Conservation (phyloP, 768 basidiomycete species). For the Coprinopsis sp. region DNA sequence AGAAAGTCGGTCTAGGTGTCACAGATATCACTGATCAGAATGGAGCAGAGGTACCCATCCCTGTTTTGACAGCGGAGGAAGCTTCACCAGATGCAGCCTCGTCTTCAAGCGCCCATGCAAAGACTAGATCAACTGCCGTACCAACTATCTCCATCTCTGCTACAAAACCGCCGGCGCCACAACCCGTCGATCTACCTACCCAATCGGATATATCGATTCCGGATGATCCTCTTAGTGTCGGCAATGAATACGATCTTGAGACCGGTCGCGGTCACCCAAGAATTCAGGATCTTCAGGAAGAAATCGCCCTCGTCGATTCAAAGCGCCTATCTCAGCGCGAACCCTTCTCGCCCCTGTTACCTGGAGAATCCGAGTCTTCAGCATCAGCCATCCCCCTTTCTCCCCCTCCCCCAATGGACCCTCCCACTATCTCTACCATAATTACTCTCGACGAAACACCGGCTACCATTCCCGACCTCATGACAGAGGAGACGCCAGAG, state of each 20-base stretch:
- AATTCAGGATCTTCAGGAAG: constrained; percentile 26
- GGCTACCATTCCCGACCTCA: constrained; percentile 41
- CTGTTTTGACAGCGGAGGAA: constrained; percentile 46
- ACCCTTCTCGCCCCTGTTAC: constrained; percentile 19
- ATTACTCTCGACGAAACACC: constrained; percentile 17
- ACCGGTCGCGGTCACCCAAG: constrained; percentile 38
- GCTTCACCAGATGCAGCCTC: constrained; percentile 26
- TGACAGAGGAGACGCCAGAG: constrained; percentile 38
- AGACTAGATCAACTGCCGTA: constrained; percentile 24
- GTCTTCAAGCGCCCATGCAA: constrained; percentile 17
- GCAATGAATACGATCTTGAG: constrained; percentile 46
- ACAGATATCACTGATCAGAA: constrained; percentile 34
- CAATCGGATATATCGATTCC: constrained; percentile 53
- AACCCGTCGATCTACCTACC: constrained; percentile 67
- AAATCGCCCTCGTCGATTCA: constrained; percentile 20
- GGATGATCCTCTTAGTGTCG: constrained; percentile 38
- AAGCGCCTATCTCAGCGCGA: constrained; percentile 15
- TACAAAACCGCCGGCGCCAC: constrained; percentile 69
- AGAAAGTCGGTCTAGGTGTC: constrained; percentile 42
- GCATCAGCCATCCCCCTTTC: constrained; percentile 18
- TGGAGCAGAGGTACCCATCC: constrained; percentile 57
- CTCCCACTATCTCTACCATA: constrained; percentile 3
- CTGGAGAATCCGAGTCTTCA: constrained; percentile 21
- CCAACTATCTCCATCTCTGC: constrained; percentile 59
- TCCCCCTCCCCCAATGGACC: constrained; percentile 18